Evolutionary conservation across 257 asterid genomes (phyloP), one percentile per base, ranked within the genome.

Genomic region (Nicotiana undulata): DNA sequence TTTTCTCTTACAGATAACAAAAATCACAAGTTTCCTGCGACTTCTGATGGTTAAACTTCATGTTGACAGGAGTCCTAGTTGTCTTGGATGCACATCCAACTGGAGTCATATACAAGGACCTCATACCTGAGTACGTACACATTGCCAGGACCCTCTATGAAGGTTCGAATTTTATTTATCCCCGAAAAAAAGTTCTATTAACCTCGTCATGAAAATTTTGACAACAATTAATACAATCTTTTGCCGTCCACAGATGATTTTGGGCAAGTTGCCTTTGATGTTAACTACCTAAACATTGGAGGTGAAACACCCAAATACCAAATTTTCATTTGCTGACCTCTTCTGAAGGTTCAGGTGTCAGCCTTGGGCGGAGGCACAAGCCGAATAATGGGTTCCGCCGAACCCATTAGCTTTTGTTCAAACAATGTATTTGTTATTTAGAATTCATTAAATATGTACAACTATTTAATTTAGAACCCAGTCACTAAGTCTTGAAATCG

Each of bases 71-170:
- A 84, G 97, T 93, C 76, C 89, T 95, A 29, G 97, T 93, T 56
- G 97, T 90, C 78, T 83, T 95, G 86, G 99, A 95, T 86, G 98
- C 99, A 37, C 86, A 81, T 85, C 99, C 99, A 44, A 89, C 83
- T 18, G 98, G 99, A 81, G 88, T 95, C 85, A 91, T 95, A 46
- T 93, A 87, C 88, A 85, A 44, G 80, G 99, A 95, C 85, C 97
- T 95, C 83, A 86, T 95, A 64, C 97, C 98, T 3, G 84, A 88
- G 56, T 95, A 95, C 75, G 97, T 88, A n/a, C 52, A 81, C 1
- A 8, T 83, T 32, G 97, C 90, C 52, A 90, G 99, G 91, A 95
- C 99, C 56, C 89, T 95, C 11, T 95, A 93, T 52, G 99, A 93
- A 93, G 98, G 98, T 94, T 67, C 56, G 58, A 28, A 15, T 77